These are phyloP conservation scores for Penicillium sp. DNA, from an alignment of 2,329 filamentous ascomycete species.

Conservation along the genomic window DNA sequence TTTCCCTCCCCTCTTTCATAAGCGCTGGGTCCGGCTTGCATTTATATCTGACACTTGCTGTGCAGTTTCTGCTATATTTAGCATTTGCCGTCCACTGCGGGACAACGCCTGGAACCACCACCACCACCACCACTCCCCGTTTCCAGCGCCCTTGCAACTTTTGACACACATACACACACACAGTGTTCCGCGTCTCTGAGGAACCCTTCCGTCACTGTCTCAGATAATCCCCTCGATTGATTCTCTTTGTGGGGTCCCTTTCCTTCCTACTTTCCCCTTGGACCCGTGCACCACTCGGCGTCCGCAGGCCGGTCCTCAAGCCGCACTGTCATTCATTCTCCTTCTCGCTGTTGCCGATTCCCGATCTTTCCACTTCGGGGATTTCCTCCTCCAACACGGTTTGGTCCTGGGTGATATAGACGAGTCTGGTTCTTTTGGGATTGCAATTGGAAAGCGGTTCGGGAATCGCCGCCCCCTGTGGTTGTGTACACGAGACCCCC, in stretches of 20 bases:
- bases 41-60: slow-evolving; percentile 34
- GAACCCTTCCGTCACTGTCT: slow-evolving; percentile 4
- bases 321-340: slow-evolving; percentile 10
- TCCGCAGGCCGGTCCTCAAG: slow-evolving; percentile 14
- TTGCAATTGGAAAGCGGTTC: background rate
- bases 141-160: slow-evolving; percentile 11
- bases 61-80: slow-evolving; percentile 43
- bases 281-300: slow-evolving; percentile 8
- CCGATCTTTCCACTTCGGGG: slow-evolving; percentile 10
- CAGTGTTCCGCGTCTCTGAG: slow-evolving; percentile 1
- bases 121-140: slow-evolving; percentile 15
- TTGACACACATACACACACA: background rate
- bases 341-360: slow-evolving; percentile 16
- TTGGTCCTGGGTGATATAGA: slow-evolving; percentile 10
- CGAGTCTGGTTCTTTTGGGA: background rate
- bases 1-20: slow-evolving; percentile 16
- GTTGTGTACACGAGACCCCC: slow-evolving; percentile 6
- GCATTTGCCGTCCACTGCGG: slow-evolving; percentile 32
- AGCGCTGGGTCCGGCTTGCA: slow-evolving; percentile 27
- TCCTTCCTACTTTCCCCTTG: background rate
- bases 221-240: background rate
- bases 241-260: slow-evolving; percentile 13
- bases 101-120: slow-evolving; percentile 28
- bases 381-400: slow-evolving; percentile 10
- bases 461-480: background rate